These are phyloP conservation scores for Stramenopiles sp. DNA, from an alignment of 352 stramenopile species.

Conservation along the genomic window DNA sequence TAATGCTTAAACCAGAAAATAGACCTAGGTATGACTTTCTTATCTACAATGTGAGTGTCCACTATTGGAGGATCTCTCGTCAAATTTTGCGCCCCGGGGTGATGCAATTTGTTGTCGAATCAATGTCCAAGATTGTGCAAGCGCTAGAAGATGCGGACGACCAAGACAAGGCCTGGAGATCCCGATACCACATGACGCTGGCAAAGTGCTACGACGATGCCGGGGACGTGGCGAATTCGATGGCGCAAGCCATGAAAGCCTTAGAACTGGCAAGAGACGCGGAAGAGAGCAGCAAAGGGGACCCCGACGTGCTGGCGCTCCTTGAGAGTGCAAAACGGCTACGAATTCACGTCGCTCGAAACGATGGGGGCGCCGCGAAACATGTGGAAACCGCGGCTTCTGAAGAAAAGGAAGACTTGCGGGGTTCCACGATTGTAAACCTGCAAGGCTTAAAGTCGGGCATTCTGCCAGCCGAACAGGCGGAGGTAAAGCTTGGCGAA, in stretches of 20 bases:
- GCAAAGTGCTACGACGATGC: conserved; percentile 44
- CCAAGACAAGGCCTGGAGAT: conserved; percentile 41
- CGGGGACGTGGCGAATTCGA: conserved; percentile 40
- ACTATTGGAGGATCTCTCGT: conserved; percentile 54
- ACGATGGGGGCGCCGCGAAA: conserved; percentile 28
- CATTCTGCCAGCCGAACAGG: not conserved
- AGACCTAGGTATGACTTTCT: conserved; percentile 59
- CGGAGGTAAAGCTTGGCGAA: not conserved
- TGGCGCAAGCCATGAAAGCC: conserved; percentile 30
- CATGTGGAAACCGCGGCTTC: not conserved
- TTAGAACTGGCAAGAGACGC: conserved; percentile 18
- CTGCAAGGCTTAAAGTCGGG: not conserved
- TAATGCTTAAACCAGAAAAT: conserved; percentile 37
- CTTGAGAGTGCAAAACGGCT: conserved; percentile 42
- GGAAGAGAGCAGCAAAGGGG: conserved; percentile 16
- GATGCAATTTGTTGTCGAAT: conserved; percentile 44
- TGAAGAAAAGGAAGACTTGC: conserved; percentile 13
- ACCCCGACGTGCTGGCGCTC: conserved; percentile 20
- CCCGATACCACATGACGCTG: conserved; percentile 38
- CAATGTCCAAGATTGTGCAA: conserved; percentile 39
- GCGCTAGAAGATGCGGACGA: conserved; percentile 43
- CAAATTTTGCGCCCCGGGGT: conserved; percentile 51
- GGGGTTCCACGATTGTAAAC: conserved; percentile 9
- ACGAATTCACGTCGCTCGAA: conserved; percentile 41
- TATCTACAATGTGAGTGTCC: conserved; percentile 64